These are phyloP conservation scores for Colletotrichum melonis DNA, from an alignment of 2,329 filamentous ascomycete genomes.

Conservation along the genomic window DNA sequence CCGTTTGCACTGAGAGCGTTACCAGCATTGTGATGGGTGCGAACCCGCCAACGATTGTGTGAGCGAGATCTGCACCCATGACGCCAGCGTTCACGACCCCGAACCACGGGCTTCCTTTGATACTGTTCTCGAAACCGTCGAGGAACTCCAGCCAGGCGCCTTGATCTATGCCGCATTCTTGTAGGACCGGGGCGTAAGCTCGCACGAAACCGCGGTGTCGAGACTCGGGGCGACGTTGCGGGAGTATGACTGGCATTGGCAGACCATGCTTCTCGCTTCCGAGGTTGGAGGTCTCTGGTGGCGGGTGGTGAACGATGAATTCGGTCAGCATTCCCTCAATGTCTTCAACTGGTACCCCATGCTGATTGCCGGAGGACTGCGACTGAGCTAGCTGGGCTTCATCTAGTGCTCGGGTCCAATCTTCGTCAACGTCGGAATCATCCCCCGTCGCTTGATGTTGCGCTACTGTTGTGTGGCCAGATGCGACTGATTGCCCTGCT, in stretches of 20 bases:
- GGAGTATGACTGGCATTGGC: background rate
- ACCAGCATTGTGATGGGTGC: background rate
- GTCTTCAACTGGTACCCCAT: background rate
- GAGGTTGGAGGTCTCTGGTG: background rate
- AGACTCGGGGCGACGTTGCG: background rate
- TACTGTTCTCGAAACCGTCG: background rate
- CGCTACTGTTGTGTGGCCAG: background rate
- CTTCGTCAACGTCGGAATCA: background rate
- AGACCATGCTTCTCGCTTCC: background rate
- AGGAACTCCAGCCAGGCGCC: background rate
- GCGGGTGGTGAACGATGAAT: background rate
- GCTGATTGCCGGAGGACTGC: background rate
- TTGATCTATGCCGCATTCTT: background rate
- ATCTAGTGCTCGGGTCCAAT: background rate
- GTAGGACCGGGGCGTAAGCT: slow-evolving; percentile 6
- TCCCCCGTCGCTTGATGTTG: background rate
- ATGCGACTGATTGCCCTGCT: background rate
- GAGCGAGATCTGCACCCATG: background rate
- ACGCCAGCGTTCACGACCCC: background rate
- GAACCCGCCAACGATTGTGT: background rate
- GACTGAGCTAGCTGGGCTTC: background rate
- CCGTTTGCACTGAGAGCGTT: background rate
- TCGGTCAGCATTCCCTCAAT: background rate
- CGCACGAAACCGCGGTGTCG: background rate
- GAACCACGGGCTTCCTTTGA: background rate